Conservation (phyloP, 345 rosid genomes). For the Schrenkiella parvula region DNA sequence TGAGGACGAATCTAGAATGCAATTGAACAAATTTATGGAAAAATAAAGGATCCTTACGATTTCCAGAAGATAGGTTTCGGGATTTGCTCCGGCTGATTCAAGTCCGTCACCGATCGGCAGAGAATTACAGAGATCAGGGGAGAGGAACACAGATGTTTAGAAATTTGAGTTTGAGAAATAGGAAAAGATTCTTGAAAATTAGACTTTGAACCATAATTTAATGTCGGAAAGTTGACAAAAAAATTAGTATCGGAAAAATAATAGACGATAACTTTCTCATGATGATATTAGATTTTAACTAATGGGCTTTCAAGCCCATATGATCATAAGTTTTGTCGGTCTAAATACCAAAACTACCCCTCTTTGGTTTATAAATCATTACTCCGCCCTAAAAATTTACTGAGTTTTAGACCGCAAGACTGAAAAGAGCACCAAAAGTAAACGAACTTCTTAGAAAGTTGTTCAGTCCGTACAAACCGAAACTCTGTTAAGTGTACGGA, state of each 20-base stretch:
- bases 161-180: neutral
- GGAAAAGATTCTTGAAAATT: neutral
- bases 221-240: too few species aligned
- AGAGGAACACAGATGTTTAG: neutral
- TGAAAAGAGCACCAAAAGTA: slow-evolving; percentile 9
- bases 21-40: neutral
- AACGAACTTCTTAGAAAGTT: slow-evolving; percentile 17
- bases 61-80: neutral
- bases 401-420: neutral
- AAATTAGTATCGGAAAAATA: too few species aligned
- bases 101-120: neutral
- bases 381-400: neutral
- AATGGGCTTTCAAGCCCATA: slow-evolving; percentile 5
- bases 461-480: slow-evolving; percentile 18
- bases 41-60: slow-evolving; percentile 8
- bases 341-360: neutral
- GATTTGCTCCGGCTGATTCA: neutral
- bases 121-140: neutral
- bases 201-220: neutral
- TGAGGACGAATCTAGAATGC: neutral
- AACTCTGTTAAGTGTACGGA: neutral
- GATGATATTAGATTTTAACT: neutral
- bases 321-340: neutral
- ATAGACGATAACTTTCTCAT: too few species aligned
- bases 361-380: neutral